These are phyloP conservation scores for Musa troglodytarum DNA, from an alignment of 176 grass and related monocot genomes.

Conservation along the genomic window DNA sequence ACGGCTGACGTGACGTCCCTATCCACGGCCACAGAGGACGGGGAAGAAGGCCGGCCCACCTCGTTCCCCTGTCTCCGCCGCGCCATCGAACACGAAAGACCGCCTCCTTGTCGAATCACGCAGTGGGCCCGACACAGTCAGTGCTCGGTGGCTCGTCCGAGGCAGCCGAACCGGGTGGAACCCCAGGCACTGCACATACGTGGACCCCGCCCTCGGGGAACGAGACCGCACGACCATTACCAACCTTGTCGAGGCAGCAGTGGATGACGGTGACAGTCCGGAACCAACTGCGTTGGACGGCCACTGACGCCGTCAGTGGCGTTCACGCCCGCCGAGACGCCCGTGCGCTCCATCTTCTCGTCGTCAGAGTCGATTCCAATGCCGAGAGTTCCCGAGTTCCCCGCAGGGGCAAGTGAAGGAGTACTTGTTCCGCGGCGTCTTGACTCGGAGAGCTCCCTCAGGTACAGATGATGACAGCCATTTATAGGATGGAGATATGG, in stretches of 20 bases:
- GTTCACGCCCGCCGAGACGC: not conserved
- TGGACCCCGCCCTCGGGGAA: too few relatives aligned
- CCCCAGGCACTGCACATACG: too few relatives aligned
- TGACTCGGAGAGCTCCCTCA: not conserved
- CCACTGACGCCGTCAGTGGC: not conserved
- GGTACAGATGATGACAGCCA: not conserved
- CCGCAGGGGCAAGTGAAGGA: not conserved
- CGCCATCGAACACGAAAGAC: not conserved
- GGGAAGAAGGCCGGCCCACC: constrained; percentile 13
- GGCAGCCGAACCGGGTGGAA: not conserved
- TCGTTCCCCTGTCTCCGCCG: not conserved
- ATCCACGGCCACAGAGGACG: constrained; percentile 32
- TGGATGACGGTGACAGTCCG: not conserved
- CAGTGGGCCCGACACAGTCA: not conserved
- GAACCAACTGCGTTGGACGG: not conserved
- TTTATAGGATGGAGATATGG: not conserved
- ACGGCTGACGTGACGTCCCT: constrained; percentile 33
- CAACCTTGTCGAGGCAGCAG: not conserved
- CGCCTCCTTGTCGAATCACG: too few relatives aligned
- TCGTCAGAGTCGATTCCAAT: not conserved
- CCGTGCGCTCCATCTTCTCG: not conserved
- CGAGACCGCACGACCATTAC: not conserved
- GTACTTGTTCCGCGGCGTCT: not conserved
- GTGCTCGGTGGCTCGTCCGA: not conserved
- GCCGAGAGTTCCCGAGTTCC: not conserved